Conservation (phyloP, 2,329 filamentous ascomycete species). For the Ambrosiella xylebori region DNA sequence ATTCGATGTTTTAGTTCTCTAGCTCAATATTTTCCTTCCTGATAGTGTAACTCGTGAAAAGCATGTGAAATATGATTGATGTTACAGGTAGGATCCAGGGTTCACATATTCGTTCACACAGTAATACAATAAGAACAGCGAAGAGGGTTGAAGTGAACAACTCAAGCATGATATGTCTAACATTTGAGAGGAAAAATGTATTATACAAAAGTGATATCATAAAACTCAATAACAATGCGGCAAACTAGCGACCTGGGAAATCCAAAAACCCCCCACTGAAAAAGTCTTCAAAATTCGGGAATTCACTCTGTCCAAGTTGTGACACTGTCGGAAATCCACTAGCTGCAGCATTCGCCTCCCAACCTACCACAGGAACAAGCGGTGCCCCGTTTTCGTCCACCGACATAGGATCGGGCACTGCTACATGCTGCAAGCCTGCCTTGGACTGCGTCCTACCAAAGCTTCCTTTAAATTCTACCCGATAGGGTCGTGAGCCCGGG, state of each 20-base stretch:
- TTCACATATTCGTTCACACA: no score
- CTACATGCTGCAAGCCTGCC: not conserved
- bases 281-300: constrained; percentile 13
- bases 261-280: constrained; percentile 13
- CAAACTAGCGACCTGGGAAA: constrained; percentile 4
- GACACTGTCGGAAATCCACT: not conserved
- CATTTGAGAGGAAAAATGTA: not conserved
- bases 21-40: no score
- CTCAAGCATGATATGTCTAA: no score
- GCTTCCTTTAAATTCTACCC: constrained; percentile 5
- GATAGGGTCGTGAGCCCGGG: not conserved
- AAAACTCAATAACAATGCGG: not conserved
- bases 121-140: no score
- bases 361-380: not conserved
- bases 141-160: no score
- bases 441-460: constrained; percentile 7
- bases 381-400: constrained; percentile 5
- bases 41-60: no score
- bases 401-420: constrained; percentile 4
- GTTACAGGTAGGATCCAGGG: no score
- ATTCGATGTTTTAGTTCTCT: no score
- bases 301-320: not conserved
- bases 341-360: not conserved
- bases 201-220: not conserved
- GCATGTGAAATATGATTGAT: no score